Base-by-base conservation (phyloP, 495 filamentous ascomycete species). In the Penicillium chermesinum region DNA sequence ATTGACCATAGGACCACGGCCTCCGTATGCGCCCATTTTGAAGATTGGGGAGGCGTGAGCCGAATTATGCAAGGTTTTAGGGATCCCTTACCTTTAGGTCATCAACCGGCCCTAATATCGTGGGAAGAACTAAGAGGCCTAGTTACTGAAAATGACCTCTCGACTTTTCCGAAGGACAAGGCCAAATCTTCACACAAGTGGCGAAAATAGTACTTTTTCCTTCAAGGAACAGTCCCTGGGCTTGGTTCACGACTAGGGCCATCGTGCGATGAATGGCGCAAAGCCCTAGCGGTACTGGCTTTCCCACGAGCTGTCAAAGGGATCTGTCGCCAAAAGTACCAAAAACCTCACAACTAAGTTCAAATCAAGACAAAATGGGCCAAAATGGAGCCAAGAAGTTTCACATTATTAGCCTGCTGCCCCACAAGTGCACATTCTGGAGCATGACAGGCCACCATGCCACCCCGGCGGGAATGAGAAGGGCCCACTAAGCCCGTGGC, bases 1-100 rank as follows among this genome's bases (percentile, higher is more conserved):
- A 49, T 61, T 62, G 33, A 49, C 49, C 61, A 62, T 64, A 20
- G 55, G 61, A 2, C 61, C 61, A 41, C 45, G 18, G 15, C 61
- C 57, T 36, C 61, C 61, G 44, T 64, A 64, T 16, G 25, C 36
- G 14, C 57, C 34, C 61, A 64, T 64, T 13, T 36, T 49, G 52
- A 42, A 10, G 25, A 30, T 30, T 5, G 25, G 4, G 25, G 10
- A 30, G 10, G 5, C 10, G 25, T 30, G 10, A 10, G 25, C 10
- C 25, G 10, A 30, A 10, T 4, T 4, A 30, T 10, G 10, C 25
- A 30, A 30, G 25, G 25, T 5, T 10, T 30, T 30, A 10, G 25
- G 25, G n/a, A n/a, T n/a, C n/a, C n/a, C n/a, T n/a, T n/a, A n/a
- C n/a, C n/a, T n/a, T n/a, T n/a, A n/a, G n/a, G n/a, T n/a, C n/a